phyloP scores from a whole-genome alignment of 2,329 filamentous ascomycete genomes.

The Teratosphaeria gauchensis region DNA sequence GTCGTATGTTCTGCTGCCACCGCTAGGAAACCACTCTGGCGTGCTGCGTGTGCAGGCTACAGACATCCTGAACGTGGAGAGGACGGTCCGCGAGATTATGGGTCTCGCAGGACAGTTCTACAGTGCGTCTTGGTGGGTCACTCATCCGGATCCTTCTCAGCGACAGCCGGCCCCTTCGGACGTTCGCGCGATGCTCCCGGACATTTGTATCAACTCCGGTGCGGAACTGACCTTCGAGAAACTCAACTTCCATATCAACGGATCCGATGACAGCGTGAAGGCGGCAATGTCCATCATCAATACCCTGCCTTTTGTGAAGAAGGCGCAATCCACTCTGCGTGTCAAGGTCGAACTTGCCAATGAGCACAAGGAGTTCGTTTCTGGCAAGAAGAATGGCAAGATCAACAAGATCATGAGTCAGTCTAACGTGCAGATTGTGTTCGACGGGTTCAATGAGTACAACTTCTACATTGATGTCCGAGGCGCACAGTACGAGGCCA shows the following conservation, averaged over 20 bases:
- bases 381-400: slow-evolving; percentile 99
- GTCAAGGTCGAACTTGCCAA: slow-evolving; percentile 99
- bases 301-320: slow-evolving; percentile 78
- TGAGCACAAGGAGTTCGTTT: slow-evolving; percentile 99
- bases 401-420: slow-evolving; percentile 99
- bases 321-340: slow-evolving; percentile 82
- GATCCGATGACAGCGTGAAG: slow-evolving; percentile 93
- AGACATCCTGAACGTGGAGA: slow-evolving; percentile 87
- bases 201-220: slow-evolving; percentile 93
- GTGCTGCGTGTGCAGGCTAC: slow-evolving; percentile 84
- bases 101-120: slow-evolving; percentile 93
- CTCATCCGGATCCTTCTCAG: slow-evolving; percentile 59
- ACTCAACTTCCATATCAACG: slow-evolving; percentile 84
- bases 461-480: slow-evolving; percentile 99
- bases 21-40: slow-evolving; percentile 73
- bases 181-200: slow-evolving; percentile 79
- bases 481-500: slow-evolving; percentile 82
- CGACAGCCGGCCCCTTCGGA: slow-evolving; percentile 56
- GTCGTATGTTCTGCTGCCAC: slow-evolving; percentile 86
- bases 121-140: slow-evolving; percentile 90
- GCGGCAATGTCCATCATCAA: slow-evolving; percentile 90
- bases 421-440: slow-evolving; percentile 98
- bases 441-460: slow-evolving; percentile 98
- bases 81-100: slow-evolving; percentile 94
- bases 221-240: slow-evolving; percentile 94